Base-by-base conservation (phyloP, 495 filamentous ascomycete genomes). In the Aspergillus biplanus region DNA sequence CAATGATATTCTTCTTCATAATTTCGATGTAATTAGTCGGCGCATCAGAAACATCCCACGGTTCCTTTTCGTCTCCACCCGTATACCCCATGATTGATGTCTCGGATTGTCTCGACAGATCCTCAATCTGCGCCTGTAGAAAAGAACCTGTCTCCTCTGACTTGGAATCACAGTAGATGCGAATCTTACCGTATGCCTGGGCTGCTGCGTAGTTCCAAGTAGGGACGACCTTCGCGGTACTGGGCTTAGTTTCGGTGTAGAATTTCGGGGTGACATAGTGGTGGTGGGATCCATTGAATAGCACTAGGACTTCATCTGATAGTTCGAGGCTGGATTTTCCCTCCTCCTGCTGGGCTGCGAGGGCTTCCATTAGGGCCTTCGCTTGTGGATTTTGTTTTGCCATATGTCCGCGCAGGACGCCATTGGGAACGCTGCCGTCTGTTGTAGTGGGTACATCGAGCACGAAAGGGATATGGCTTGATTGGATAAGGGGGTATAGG, bases 151-250 rank as follows among this genome's bases (percentile, higher is more conserved):
- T 67, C 32, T 81, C 78, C 16, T 74, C 70, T 1, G 64, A 58
- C 15, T 71, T 71, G 0, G 74, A 57, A 58, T 85, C 80, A 59
- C 72, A 75, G 62, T 75, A 84, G 18, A 88, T 70, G 0, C 61
- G 79, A 5, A 77, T 75, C 0, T 69, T 77, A 11, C 85, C 85
- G 65, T 87, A 86, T 6, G 75, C 81, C 56, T 87, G 83, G 0
- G 79, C 85, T 11, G 84, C 85, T 2, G 82, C 69, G 62, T 87
- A 88, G 66, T 87, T 83, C 86, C 86, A 88, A 6, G 86, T 88
- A 1, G 84, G 84, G 4, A 85, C 85, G 1, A 87, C 84, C 63
- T 87, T 88, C 6, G 77, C 83, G 0, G 79, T 84, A 4, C 56
- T 67, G 1, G 81, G 83, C 63, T 87, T 87, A 7, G 85, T 84